Percentiles rank a stretch among this genome's conserved stretches.
Conservation (phyloP, 176 grass and related monocot species). For the Aegilops bicornis region DNA sequence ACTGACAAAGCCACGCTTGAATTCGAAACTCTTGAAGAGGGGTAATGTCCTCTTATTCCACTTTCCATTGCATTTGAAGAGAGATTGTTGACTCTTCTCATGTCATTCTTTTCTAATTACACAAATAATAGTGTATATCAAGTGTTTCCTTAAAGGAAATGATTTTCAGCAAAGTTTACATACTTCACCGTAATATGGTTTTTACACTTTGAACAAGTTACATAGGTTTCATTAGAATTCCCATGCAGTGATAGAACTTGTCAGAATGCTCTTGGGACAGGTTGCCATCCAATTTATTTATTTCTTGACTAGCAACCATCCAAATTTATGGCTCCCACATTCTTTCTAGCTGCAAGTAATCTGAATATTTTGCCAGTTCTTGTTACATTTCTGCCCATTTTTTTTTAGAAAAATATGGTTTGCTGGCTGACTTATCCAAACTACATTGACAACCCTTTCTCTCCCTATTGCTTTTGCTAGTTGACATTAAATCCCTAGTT, state of each 20-base stretch:
- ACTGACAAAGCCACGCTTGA: constrained; percentile 97
- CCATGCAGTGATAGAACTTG: neutral
- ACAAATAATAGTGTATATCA: neutral
- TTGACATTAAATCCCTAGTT: neutral
- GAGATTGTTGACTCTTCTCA: neutral
- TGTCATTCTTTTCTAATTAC: neutral
- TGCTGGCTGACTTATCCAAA: neutral
- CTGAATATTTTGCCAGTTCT: neutral
- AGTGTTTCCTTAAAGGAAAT: neutral
- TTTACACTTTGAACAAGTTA: neutral
- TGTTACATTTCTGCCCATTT: neutral
- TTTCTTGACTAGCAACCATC: neutral
- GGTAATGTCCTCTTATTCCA: constrained; percentile 49
- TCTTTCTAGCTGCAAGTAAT: constrained; percentile 11
- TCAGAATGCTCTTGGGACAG: neutral
- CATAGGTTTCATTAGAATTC: neutral
- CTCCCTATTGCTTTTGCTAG: constrained; percentile 4
- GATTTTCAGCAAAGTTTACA: neutral
- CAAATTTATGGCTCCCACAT: constrained; percentile 5
- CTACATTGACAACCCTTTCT: constrained; percentile 2
- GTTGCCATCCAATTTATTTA: neutral
- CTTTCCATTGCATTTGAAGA: constrained; percentile 14
- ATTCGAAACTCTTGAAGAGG: constrained; percentile 96
- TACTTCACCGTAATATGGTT: constrained; percentile 2
- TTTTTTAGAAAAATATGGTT: neutral